A percentile compares a stretch with the other conserved stretches of the same genome.
Conservation (phyloP, 129 eudicot genomes). For the Chrysanthemum lavandulifolium region DNA sequence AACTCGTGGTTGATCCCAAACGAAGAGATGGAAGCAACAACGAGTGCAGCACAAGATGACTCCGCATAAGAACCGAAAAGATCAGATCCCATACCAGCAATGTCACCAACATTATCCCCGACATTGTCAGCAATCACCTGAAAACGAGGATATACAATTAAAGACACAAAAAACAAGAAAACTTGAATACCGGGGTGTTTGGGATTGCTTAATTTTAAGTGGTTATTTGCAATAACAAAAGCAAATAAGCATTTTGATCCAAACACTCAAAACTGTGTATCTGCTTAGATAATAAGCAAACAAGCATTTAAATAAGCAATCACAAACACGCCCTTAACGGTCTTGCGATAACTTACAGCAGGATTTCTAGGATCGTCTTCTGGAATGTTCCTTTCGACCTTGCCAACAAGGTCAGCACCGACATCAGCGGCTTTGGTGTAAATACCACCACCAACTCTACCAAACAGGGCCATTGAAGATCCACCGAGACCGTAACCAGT, state of each 20-base stretch:
- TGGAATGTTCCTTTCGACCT: constrained; percentile 74
- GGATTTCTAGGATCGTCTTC: constrained; percentile 84
- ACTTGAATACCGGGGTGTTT: no score
- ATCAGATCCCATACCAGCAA: constrained; percentile 87
- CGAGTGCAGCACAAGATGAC: constrained; percentile 79
- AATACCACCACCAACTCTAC: constrained; percentile 85
- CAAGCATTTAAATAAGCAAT: constrained; percentile 1
- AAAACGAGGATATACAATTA: neutral
- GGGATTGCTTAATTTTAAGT: no score
- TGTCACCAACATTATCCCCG: constrained; percentile 80
- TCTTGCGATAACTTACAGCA: constrained; percentile 43
- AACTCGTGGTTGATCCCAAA: constrained; percentile 70
- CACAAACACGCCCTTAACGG: neutral
- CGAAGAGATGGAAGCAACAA: constrained; percentile 75
- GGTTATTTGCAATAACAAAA: no score
- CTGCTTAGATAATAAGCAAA: no score
- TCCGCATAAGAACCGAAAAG: constrained; percentile 79
- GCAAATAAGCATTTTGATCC: no score
- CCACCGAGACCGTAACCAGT: constrained; percentile 83
- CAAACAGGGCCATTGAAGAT: constrained; percentile 77
- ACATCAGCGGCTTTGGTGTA: constrained; percentile 82
- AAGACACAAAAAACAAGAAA: neutral
- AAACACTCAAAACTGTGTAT: no score
- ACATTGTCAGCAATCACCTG: constrained; percentile 85
- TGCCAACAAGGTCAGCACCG: constrained; percentile 78